Base-by-base conservation (phyloP, 352 stramenopile species). In the Globisporangium ultimum region DNA sequence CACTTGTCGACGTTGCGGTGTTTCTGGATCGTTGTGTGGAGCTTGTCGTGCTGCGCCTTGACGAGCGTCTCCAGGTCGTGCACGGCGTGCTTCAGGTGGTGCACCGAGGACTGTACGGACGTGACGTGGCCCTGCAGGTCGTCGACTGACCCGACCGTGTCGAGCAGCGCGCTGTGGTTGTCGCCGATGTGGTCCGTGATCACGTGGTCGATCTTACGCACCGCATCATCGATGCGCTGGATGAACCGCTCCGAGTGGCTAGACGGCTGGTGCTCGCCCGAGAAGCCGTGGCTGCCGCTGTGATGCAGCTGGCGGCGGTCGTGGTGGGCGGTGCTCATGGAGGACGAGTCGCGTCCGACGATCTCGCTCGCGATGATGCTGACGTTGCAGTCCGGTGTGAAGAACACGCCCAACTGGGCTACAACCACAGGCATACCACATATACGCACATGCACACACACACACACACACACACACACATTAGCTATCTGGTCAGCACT, bases 1-100 rank as follows among this genome's bases (percentile, higher is more conserved):
- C 84, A 92, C 42, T 80, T 72, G 63, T 95, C 80, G 12, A 93
- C 74, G 57, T 92, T 91, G 58, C 82, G 77, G 60, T 91, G 81
- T 55, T 87, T 82, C 49, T 85, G 78, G 45, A 95, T 89, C 9
- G 72, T 78, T 34, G 71, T 60, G n/a, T 69, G 66, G 17, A 93
- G 66, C 24, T 70, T 72, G 36, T 80, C 66, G 47, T 91, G 80
- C 59, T 89, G 76, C 42, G 80, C 61, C 18, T 70, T 57, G 48
- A 92, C 78, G 15, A 74, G 65, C 0, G 50, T 52, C 64, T 95
- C 76, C 11, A 93, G 70, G 36, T 86, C 74, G 18, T 84, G 46
- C 20, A 91, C 74, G 1, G 76, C 76, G 28, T 73, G 67, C 60
- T 93, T 85, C 28, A 93, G 68, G n/a, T 89, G 66, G 4, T 70